Base-by-base conservation (phyloP, 2,329 filamentous ascomycete genomes). In the Aspergillus sp. region DNA sequence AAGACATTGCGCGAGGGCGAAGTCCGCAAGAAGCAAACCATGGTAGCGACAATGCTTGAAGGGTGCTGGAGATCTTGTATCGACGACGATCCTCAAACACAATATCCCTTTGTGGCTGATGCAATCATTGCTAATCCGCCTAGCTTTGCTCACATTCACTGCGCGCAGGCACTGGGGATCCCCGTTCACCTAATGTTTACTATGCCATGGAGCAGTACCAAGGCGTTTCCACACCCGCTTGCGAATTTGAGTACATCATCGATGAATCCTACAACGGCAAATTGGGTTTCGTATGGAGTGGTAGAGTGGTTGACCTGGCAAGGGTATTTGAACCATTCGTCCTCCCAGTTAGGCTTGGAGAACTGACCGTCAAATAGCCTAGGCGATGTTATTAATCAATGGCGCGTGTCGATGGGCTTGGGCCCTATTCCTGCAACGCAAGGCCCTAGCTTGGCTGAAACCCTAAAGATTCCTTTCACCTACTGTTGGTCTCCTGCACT, bases 51-150 rank as follows among this genome's bases (percentile, higher is more conserved):
- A 56, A 77, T 77, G 56, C 61, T 78, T 9, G 59, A 73, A 6
- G 76, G 75, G 1, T 76, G 70, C 54, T 78, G 76, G 76, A 66
- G 62, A 53, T 74, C 73, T 1, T 78, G 76, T 53, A 68, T 76
- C 19, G 66, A 74, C 39, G 60, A 72, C 54, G 72, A 73, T 47
- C 63, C 66, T 2, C 31, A 57, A 2, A 62, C 66, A 1, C 45
- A 60, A 12, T 67, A 73, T 19, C 79, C 80, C 1, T 84, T 84
- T 60, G 72, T 84, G n/a, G 81, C 82, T 3, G 78, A 84, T 51
- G 76, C 76, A 3, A 84, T 84, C 44, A 83, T 84, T 54, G 82
- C 82, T 1, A 84, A 84, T 49, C 81, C 82, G 0, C 80, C 81
- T 0, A 80, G 76, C 2, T 81, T 82, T 69, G 80, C 79, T 0